Evolutionary conservation across 2,329 filamentous ascomycete genomes (phyloP), one percentile per base, ranked within the genome.

Genomic region (Alternaria consortialis): DNA sequence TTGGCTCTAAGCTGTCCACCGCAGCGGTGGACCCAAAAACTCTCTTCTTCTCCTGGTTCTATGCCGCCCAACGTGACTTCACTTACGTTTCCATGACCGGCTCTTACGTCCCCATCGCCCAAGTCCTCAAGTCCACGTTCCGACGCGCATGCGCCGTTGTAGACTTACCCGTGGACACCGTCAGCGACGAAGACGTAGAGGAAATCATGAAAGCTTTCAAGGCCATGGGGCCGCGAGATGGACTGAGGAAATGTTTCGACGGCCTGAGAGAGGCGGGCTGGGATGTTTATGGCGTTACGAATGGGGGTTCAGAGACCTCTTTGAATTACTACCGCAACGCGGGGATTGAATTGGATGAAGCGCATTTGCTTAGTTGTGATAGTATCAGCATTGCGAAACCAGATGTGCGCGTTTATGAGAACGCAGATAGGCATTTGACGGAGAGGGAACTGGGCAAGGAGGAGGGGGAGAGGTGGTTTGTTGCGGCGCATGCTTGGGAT

Each of bases 31-130:
- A 71, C 42, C 56, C 69, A 7, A 73, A 70, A 17, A 67, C 70
- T 0, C 65, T 73, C 20, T 73, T 73, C 61, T 73, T 73, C 58
- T 44, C 63, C 13, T 73, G 70, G 70, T 73, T 73, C 61, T 73
- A 73, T 37, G 69, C 70, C 7, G 70, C 69, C 0, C 70, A 73
- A 11, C 69, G 70, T 25, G 70, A 73, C 61, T 73, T 73, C 36
- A 73, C 70, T 20, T 73, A 73, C 27, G 56, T 67, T 1, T 68
- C 64, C n/a, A 57, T 73, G 5, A 48, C 40, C 1, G 63, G 62
- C 0, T 52, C 63, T 2, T 73, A 73, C 56, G 65, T 58, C 34
- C 70, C 70, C 13, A 73, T 73, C n/a, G 69, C 69, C 2, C 58
- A 66, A 15, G 50, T 72, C 15, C 60, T 72, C 1, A 62, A 47